Conservation (phyloP, 169 alveolate genomes). For the Eimeria acervulina region DNA sequence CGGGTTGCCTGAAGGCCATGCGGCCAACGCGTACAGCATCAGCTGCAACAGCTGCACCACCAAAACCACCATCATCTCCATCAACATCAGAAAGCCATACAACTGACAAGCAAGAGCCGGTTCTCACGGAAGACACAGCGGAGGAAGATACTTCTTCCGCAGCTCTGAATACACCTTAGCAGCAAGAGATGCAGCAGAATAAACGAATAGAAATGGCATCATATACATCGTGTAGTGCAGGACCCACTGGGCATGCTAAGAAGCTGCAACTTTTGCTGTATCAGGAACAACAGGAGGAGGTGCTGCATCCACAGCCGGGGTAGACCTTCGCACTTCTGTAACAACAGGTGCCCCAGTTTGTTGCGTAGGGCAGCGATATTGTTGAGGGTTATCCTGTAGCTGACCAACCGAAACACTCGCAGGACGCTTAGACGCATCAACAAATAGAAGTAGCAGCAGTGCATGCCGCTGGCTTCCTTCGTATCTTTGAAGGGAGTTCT, state of each 20-base stretch:
- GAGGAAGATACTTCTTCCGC: neutral
- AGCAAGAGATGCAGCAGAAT: neutral
- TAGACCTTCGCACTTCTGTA: neutral
- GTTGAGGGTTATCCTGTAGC: neutral
- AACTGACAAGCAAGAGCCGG: neutral
- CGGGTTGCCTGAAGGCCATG: no score
- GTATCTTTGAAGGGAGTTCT: neutral
- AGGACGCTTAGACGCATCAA: neutral
- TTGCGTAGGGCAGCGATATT: neutral
- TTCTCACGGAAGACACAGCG: neutral
- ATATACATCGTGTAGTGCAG: neutral
- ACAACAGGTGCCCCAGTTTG: neutral
- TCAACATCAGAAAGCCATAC: no score
- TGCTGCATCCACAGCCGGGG: neutral
- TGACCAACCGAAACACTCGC: neutral
- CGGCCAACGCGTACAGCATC: neutral
- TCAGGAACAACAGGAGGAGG: neutral
- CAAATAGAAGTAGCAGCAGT: neutral
- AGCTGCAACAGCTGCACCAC: no score
- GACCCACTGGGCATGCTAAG: neutral
- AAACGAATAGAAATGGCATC: neutral
- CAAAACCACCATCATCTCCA: no score
- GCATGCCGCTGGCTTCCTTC: neutral
- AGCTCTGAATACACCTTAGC: neutral
- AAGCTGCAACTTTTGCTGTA: neutral